These are phyloP conservation scores for Teratosphaeria destructans DNA, from an alignment of 2,329 filamentous ascomycete genomes.

Conservation along the genomic window DNA sequence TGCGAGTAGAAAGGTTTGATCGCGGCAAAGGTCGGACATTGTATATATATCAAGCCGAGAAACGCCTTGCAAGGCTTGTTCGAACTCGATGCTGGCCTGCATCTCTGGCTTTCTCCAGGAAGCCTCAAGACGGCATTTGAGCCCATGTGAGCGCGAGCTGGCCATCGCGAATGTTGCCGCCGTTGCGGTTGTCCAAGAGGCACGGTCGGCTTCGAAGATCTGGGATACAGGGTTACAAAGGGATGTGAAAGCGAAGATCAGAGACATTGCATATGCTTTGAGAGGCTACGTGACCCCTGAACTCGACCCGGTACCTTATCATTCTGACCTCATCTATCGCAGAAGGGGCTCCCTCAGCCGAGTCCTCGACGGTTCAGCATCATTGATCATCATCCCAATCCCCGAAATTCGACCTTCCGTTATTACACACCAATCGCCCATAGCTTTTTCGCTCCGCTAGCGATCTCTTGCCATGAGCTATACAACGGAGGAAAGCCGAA, in stretches of 20 bases:
- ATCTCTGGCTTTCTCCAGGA: not conserved
- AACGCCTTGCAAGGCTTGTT: not conserved
- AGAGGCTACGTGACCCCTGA: not conserved
- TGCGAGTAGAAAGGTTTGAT: not conserved
- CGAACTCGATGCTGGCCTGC: not conserved
- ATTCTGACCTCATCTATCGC: not conserved
- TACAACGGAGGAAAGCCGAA: not conserved
- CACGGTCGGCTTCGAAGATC: not conserved
- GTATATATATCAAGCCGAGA: not conserved
- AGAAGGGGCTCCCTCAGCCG: too few species aligned
- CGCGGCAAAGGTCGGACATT: not conserved
- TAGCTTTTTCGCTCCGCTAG: not conserved
- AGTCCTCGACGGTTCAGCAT: too few species aligned
- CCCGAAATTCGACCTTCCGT: not conserved
- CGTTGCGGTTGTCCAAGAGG: not conserved
- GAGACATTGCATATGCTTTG: not conserved
- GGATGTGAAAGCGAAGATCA: not conserved
- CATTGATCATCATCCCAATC: not conserved
- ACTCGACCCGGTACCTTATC: not conserved
- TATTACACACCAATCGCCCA: not conserved
- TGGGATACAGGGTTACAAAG: not conserved
- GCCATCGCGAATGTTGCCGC: not conserved
- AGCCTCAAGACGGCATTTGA: not conserved
- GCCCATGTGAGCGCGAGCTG: not conserved
- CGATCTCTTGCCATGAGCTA: not conserved